phyloP scores from a whole-genome alignment of 2,329 filamentous ascomycete species.

The Hypoxylon sp. region DNA sequence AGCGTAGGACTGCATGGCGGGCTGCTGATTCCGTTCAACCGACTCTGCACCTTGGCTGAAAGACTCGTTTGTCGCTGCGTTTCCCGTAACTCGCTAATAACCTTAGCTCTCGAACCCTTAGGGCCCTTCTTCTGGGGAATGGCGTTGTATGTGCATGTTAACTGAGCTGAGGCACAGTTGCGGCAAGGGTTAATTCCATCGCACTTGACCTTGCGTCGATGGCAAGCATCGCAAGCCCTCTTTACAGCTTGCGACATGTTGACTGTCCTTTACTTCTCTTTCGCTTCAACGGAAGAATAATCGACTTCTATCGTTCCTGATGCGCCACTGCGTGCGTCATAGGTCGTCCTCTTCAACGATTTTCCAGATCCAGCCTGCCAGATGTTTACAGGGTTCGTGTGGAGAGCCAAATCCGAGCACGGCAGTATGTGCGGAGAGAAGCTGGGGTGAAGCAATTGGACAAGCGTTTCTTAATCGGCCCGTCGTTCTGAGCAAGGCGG shows the following conservation, averaged over 20 bases:
- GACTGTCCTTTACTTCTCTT: slow-evolving; percentile 19
- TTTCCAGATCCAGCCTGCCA: slow-evolving; percentile 28
- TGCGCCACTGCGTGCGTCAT: slow-evolving; percentile 26
- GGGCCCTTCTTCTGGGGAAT: slow-evolving; percentile 82
- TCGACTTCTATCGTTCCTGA: slow-evolving; percentile 18
- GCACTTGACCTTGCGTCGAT: slow-evolving; percentile 80
- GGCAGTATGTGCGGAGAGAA: slow-evolving; percentile 43
- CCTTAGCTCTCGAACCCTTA: slow-evolving; percentile 79
- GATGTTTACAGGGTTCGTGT: slow-evolving; percentile 33
- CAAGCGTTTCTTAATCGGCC: slow-evolving; percentile 51
- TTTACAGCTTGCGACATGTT: slow-evolving; percentile 57
- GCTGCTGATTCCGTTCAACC: slow-evolving; percentile 66
- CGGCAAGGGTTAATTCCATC: slow-evolving; percentile 77
- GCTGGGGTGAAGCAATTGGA: slow-evolving; percentile 46
- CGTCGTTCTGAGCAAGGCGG: slow-evolving; percentile 51
- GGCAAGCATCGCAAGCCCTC: slow-evolving; percentile 77
- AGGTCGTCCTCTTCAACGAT: slow-evolving; percentile 34
- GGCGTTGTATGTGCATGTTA: slow-evolving; percentile 79
- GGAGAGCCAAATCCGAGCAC: slow-evolving; percentile 30
- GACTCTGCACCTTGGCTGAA: slow-evolving; percentile 70
- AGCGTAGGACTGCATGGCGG: slow-evolving; percentile 61
- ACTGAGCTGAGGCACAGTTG: slow-evolving; percentile 74
- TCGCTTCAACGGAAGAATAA: slow-evolving; percentile 13
- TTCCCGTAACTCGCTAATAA: slow-evolving; percentile 78
- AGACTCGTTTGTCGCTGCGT: slow-evolving; percentile 75